Evolutionary conservation across 2,329 filamentous ascomycete species (phyloP), one percentile per base, ranked within the genome.

Genomic region (Aspergillus pseudoterreus): DNA sequence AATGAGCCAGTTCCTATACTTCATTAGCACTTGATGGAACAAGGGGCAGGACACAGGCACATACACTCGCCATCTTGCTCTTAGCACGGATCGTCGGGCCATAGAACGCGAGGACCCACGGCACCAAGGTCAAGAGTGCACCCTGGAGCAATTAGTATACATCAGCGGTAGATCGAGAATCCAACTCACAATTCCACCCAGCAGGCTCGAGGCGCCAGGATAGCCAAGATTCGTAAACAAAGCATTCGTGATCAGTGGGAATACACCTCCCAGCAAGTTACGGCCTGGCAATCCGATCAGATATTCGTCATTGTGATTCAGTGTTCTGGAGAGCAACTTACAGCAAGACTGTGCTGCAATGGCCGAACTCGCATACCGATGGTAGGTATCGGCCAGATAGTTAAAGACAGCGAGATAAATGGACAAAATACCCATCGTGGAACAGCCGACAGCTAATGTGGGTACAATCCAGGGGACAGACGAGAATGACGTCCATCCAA

Each of bases 381-480:
- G 87, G 69, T 96, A 96, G 1, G 86, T 86, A 65, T 96, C 92
- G 17, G 91, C 90, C 1, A 96, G 79, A 61, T 95, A 96, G 67
- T 96, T 96, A 75, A 96, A 96, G 0, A 90, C 88, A 2, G 91
- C 86, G 1, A 96, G 79, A 65, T 95, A 95, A 33, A 96, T 84
- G 38, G 83, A 86, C 68, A 90, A 92, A 57, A 96, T 95, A 24
- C 92, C 87, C 77, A 92, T 88, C 0, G 88, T 92, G 0, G 90
- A 85, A 53, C 90, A 81, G 0, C 79, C 82, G 32, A 96, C 78
- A 0, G 84, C 86, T 3, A 92, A 70, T 0, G 83, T 73, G 0
- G 90, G 88, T 0, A 83, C 82, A 50, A 90, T 85, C 88, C 88
- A 92, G 57, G 83, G 87, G 1, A 85, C 77, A 1, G 74, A 76